These are phyloP conservation scores for Cytospora leucostoma DNA, from an alignment of 2,329 filamentous ascomycete species.

Conservation along the genomic window DNA sequence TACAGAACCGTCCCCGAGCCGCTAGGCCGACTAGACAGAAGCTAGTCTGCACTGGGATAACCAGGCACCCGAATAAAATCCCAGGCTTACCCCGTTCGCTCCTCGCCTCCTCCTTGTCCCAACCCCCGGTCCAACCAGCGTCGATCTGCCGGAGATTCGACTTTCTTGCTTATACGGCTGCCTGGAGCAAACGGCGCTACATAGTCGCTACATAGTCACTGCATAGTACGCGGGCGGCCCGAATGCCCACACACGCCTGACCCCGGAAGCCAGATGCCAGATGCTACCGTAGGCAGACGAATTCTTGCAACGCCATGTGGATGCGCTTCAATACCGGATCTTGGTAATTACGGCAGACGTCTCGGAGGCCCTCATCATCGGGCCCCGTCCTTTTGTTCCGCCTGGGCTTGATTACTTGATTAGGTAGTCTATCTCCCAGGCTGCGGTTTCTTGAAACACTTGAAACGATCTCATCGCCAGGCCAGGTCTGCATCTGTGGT, in stretches of 20 bases:
- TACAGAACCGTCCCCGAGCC: too few relatives aligned
- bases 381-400: constrained; percentile 13
- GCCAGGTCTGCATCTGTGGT: background rate
- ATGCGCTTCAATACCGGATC: constrained; percentile 10
- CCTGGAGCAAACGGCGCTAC: constrained; percentile 5
- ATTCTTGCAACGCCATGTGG: constrained; percentile 17
- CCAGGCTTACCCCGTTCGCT: background rate
- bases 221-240: too few relatives aligned
- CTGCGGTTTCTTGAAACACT: constrained; percentile 11
- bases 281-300: constrained; percentile 16
- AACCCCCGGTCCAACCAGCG: background rate
- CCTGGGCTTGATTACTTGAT: background rate
- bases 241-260: background rate
- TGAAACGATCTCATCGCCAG: too few relatives aligned
- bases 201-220: too few relatives aligned
- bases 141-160: background rate
- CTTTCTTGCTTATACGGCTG: constrained; percentile 1
- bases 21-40: too few relatives aligned
- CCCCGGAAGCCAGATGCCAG: constrained; percentile 9
- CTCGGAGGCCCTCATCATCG: background rate
- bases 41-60: background rate
- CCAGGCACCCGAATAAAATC: background rate
- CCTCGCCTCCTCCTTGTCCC: too few relatives aligned
- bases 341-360: background rate
- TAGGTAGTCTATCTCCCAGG: constrained; percentile 3